Base-by-base conservation (phyloP, 306 rosid genomes). In the Psophocarpus tetragonolobus region DNA sequence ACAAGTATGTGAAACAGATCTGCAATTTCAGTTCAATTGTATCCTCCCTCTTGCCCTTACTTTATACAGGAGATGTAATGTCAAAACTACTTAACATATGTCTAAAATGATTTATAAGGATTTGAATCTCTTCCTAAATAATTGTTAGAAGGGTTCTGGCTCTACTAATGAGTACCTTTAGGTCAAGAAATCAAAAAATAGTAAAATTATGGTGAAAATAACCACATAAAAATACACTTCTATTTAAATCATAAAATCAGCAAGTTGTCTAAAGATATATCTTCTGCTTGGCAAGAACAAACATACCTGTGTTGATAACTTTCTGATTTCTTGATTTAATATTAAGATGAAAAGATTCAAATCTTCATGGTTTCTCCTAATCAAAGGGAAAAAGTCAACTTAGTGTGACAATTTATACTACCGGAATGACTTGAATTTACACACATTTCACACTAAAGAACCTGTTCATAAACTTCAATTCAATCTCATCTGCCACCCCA, bases 381-480 rank as follows among this genome's bases (percentile, higher is more conserved):
- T 68, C 61, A 85, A 67, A 30, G 50, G 70, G 71, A 44, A 68
- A 81, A 36, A 42, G 12, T 36, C 68, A 33, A 73, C 32, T 32
- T 51, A 30, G 44, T 42, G 33, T n/a, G 86, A 62, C 48, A 35
- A 29, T 18, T 48, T 65, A 50, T 13, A 73, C 51, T 39, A 70
- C 44, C 15, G 58, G 20, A 68, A 76, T 53, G 48, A 45, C 27
- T 68, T 53, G 42, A 72, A 82, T 60, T 32, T 39, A 32, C 64
- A 32, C n/a, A 82, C 64, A 57, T 35, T 68, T 60, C 76, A 47
- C 21, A 75, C 21, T 64, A 48, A 65, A 83, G 68, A 85, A 96
- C 99, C 97, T 96, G 93, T 96, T 81, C 98, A 96, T 82, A 83
- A 96, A 96, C 87, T 88, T 96, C 90, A 96, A 76, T 80, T 96